Evolutionary conservation across 257 asterid species (phyloP), one percentile per base, ranked within the genome.

Genomic region (Craterostigma plantagineum): DNA sequence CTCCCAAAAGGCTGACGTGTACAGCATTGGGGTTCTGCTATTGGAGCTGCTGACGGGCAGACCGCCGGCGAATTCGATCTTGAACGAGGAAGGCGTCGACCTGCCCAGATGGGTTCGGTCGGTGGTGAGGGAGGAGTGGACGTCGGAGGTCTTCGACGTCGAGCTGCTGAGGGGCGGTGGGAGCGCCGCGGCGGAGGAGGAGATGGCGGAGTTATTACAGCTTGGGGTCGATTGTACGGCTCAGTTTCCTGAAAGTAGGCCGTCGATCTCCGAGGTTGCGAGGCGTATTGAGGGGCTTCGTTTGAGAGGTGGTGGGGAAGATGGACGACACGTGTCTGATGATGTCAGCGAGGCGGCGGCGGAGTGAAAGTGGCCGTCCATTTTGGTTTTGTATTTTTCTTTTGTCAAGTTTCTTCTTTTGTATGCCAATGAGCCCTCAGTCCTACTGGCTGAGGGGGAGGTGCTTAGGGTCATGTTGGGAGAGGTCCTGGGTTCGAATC

Each of bases 41-140:
- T 38, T 81, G 34, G 94, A 81, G 74, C 94, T 81, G 42, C 79
- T 81, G 3, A 77, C 94, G 0, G 94, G 92, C 9, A 81, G 77
- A 54, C 84, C 94, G 5, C 94, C 94, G n/a, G 63, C 92, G 5
- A 76, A 81, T 35, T 69, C 94, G 16, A 63, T 81, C 54, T 49
- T 81, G 50, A 75, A 81, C 18, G 94, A 81, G 68, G 94, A 81
- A 43, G 94, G 94, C 14, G 79, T 77, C 0, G 92, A 81, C 54
- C 59, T 81, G 14, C 90, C 94, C 0, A 63, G 92, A 34, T 81
- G 94, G 94, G 94, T 78, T 42, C 90, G 72, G 35, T 81, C 94
- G 1, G 77, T 77, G 0, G 92, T 81, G 0, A 59, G 67, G 0
- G 90, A 81, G 38, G 94, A 77, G 62, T 81, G 94, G 94, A 70